Base-by-base conservation (phyloP, 768 basidiomycete species). In the Termitomyces bulborhizus region DNA sequence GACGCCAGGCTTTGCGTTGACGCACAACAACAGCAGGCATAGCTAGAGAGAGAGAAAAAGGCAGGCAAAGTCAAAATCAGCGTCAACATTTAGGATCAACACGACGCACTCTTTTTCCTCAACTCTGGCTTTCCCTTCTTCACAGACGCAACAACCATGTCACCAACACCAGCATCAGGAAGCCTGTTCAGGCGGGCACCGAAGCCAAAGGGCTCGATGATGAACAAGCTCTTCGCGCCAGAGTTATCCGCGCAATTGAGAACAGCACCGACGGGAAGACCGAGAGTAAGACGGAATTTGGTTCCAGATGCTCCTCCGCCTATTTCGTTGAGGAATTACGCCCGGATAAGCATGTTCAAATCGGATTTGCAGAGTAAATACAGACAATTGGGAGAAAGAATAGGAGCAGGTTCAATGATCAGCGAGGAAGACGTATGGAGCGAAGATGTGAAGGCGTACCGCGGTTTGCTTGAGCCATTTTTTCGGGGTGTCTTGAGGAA, bases 71-170 rank as follows among this genome's bases (percentile, higher is more conserved):
- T 65, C 53, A 69, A 58, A 41, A 47, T 27, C 44, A 9, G 45
- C 41, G 3, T 8, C n/a, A 32, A 18, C 26, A 37, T 40, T 11
- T 3, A 26, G 50, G 12, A 11, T 1, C 21, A 46, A 56, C 4
- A 80, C 27, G 26, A 53, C 93, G 67, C 71, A 96, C 93, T 96
- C 82, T 99, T 99, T 82, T 99, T 99, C 76, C 97, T 86, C 70
- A 99, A 76, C 76, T 99, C 97, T 36, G 97, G 97, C 80, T 99
- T 98, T 73, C 97, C 97, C 83, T 98, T 98, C 85, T 99, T 98
- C 68, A 99, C 97, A 51, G 90, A 93, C 56, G 92, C 93, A 57
- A 96, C 90, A 59, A 95, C 85, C 93, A 95, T 94, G 72, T 94
- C 93, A 55, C 92, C 91, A 56, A 92, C 90, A 80, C 88, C 88